Evolutionary conservation across 106 monocot species (phyloP).

Genomic region (Xerophyta viscosa): DNA sequence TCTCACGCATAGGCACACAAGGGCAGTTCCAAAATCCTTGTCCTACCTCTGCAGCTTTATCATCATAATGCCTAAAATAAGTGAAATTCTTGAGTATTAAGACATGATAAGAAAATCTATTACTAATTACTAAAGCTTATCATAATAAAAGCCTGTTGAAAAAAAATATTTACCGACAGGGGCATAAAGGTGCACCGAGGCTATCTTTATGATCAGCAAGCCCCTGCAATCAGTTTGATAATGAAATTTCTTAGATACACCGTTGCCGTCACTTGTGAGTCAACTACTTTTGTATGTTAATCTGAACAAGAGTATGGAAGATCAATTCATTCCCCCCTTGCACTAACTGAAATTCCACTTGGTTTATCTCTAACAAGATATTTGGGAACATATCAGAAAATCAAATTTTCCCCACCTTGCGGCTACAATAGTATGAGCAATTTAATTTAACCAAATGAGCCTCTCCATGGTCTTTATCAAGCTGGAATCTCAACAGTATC

Average conservation of each 20-base stretch:
- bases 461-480: no score
- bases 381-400: no score
- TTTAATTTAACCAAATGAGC: no score
- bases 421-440: no score
- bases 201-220: conserved; percentile 95
- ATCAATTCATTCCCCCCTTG: no score
- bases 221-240: conserved; percentile 31
- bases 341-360: no score
- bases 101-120: not conserved
- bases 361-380: no score
- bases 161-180: conserved; percentile 70
- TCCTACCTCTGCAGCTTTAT: conserved; percentile 88
- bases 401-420: no score
- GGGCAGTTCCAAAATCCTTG: conserved; percentile 99
- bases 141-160: not conserved
- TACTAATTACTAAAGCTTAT: not conserved
- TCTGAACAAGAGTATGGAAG: no score
- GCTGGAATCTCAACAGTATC: no score
- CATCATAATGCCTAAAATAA: conserved; percentile 91
- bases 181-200: conserved; percentile 92
- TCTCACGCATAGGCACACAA: conserved; percentile 98
- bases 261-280: not conserved
- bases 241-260: not conserved
- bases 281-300: no score
- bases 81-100: not conserved